Percentiles rank a stretch among this genome's conserved stretches.
Conservation (phyloP, 108 stramenopile species). For the Craspedostauros australis region DNA sequence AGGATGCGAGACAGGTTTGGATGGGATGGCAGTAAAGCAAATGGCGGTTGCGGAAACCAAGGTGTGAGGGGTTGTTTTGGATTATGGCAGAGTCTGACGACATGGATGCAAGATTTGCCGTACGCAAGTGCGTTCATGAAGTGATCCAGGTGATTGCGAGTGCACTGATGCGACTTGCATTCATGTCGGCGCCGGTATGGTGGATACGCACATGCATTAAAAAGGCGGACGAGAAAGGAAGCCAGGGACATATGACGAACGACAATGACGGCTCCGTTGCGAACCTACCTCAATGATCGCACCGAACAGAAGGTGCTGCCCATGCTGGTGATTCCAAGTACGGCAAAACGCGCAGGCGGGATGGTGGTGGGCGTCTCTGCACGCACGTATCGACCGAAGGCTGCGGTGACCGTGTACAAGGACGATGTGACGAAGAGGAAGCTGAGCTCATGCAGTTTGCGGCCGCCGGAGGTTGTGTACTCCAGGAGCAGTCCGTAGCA, state of each 20-base stretch:
- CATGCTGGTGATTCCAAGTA: conserved; percentile 92
- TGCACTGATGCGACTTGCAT: no score
- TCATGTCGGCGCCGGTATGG: no score
- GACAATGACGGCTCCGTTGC: neutral
- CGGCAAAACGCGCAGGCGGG: conserved; percentile 83
- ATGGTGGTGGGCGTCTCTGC: conserved; percentile 92
- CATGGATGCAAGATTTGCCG: no score
- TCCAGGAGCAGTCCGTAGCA: conserved; percentile 91
- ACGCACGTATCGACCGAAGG: conserved; percentile 77
- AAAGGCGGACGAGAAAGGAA: neutral
- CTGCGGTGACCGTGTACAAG: conserved; percentile 87
- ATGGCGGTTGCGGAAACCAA: no score
- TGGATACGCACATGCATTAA: neutral
- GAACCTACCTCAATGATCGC: conserved; percentile 84
- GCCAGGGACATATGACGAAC: neutral
- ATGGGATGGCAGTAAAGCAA: neutral
- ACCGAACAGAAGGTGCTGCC: conserved; percentile 95
- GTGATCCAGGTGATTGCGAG: no score
- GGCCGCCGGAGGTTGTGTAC: conserved; percentile 89
- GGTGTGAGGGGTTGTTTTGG: no score
- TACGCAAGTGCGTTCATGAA: no score
- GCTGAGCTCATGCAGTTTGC: conserved; percentile 89
- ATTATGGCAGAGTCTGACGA: no score
- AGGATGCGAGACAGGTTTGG: neutral
- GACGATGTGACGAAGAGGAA: conserved; percentile 93